Evolutionary conservation across 2,329 filamentous ascomycete genomes (phyloP), one percentile per base, ranked within the genome.

Genomic region (Grosmannia serpens): DNA sequence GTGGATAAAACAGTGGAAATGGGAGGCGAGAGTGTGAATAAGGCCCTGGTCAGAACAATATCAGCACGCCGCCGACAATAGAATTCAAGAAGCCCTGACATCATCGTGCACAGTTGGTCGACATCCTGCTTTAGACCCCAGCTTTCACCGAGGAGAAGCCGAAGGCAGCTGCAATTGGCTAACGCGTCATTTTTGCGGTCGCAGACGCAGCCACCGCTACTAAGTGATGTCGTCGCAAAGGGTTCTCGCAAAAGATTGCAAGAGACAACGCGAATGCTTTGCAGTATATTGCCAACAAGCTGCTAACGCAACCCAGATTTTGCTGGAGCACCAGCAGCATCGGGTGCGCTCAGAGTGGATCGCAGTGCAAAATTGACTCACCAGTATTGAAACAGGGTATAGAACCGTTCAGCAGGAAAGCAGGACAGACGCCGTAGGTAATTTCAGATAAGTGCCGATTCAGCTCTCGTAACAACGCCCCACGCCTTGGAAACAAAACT

Each of bases 401-500:
- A 50, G 29, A 55, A 55, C 56, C 56, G 47, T 46, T 41, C 26
- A 51, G 53, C 53, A 57, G 41, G 41, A 55, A 55, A 55, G 5
- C 26, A 55, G 41, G 41, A 60, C 52, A 46, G 57, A 60, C 46
- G 51, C 31, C 51, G 35, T 51, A 38, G 51, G 52, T 17, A 57
- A 44, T 50, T 22, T 31, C 31, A 49, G 38, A 35, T 35, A 53
- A 41, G 29, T n/a, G 54, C 50, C 55, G 27, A 50, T 57, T 38
- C 41, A 54, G 38, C 47, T 35, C 49, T 60, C 51, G 54, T 55
- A 56, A 33, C 20, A 58, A 58, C 51, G 52, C 59, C 55, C 55
- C 59, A 58, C 51, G 59, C 59, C 59, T 57, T 44, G 54, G 55
- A 60, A 60, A 59, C 35, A 35, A 60, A 57, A 56, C 5, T 26